Evolutionary conservation across 1,139 yeast species (phyloP).

Genomic region (Pichia sp.): DNA sequence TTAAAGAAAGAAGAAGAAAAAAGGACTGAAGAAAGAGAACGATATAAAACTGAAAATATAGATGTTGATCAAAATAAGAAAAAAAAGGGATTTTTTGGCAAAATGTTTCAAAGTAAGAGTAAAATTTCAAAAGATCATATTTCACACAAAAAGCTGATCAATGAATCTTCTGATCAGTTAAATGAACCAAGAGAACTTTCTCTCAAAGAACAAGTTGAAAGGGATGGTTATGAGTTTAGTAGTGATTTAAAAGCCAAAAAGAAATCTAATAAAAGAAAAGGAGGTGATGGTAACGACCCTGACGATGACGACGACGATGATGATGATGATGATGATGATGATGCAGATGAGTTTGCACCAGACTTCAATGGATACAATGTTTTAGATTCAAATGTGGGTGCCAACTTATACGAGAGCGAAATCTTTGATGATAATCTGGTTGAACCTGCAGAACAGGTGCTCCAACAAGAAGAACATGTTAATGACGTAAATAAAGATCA

Average conservation of each 20-base stretch:
- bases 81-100: constrained; percentile 13
- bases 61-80: neutral
- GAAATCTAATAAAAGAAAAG: neutral
- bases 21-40: constrained; percentile 12
- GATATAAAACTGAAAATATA: constrained; percentile 7
- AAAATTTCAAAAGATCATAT: constrained; percentile 20
- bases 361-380: constrained; percentile 6
- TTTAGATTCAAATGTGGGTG: neutral
- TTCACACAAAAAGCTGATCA: constrained; percentile 7
- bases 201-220: constrained; percentile 11
- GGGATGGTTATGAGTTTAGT: constrained; percentile 10
- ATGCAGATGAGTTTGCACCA: constrained; percentile 1
- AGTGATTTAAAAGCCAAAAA: neutral
- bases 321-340: constrained; percentile 1
- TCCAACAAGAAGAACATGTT: neutral
- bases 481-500: too few species aligned
- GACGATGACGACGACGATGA: neutral
- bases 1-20: constrained; percentile 8
- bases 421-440: neutral
- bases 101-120: constrained; percentile 17
- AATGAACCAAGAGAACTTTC: constrained; percentile 2
- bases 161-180: neutral
- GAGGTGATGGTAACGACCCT: neutral
- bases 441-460: too few species aligned
- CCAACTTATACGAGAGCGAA: neutral